Conservation (phyloP, 768 basidiomycete genomes). For the Boletus tomentosulus region DNA sequence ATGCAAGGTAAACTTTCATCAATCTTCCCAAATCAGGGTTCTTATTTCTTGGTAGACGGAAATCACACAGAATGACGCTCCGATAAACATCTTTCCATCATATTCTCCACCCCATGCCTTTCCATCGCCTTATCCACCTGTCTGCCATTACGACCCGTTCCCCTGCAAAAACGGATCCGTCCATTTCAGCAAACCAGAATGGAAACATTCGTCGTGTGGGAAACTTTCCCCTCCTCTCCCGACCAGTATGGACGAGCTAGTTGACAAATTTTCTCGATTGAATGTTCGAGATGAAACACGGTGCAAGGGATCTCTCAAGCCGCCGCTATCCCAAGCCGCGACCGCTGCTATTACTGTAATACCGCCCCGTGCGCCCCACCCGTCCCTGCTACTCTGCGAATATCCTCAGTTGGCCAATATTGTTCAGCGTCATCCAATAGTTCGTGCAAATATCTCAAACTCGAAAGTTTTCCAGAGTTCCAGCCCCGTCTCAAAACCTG, state of each 20-base stretch:
- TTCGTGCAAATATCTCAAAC: background rate
- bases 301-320: too few relatives aligned
- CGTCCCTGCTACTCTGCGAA: constrained; percentile 2
- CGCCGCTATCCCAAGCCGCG: constrained; percentile 10
- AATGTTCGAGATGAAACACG: constrained; percentile 14
- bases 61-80: too few relatives aligned
- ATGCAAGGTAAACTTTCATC: too few relatives aligned
- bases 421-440: background rate
- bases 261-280: constrained; percentile 10
- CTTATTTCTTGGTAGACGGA: background rate
- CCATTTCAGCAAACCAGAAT: background rate
- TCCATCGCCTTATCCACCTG: constrained; percentile 13
- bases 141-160: constrained; percentile 16
- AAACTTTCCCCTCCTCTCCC: background rate
- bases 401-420: background rate
- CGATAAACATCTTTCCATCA: too few relatives aligned
- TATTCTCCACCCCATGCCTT: constrained; percentile 13
- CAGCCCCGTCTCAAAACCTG: background rate
- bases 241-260: constrained; percentile 3
- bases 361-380: constrained; percentile 16
- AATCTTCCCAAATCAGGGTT: too few relatives aligned
- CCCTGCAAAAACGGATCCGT: constrained; percentile 6
- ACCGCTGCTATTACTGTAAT: constrained; percentile 14
- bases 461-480: constrained; percentile 3
- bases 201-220: background rate